Evolutionary conservation across 257 asterid genomes (phyloP).

Genomic region (Solanum tacnaense): DNA sequence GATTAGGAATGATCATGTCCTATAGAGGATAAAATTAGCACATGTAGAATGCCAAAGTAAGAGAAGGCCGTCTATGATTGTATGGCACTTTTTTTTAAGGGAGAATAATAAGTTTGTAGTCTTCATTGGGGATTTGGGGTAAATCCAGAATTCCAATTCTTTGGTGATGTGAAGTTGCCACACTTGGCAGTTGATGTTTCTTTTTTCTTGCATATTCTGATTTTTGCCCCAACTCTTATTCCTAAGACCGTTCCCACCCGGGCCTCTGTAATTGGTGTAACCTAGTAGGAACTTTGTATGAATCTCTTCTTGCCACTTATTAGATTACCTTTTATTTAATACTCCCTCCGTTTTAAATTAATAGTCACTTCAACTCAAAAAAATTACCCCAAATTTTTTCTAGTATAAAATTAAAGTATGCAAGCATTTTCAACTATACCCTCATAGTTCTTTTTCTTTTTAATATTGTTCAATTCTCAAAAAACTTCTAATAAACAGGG

Average conservation of each 20-base stretch:
- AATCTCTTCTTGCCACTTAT: neutral
- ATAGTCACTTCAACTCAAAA: neutral
- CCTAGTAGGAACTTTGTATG: neutral
- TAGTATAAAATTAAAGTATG: neutral
- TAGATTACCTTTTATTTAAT: neutral
- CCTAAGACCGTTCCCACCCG: neutral
- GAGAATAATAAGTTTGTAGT: neutral
- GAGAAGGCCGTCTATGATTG: neutral
- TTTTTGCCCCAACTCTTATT: neutral
- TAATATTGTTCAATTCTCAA: neutral
- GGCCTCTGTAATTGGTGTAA: neutral
- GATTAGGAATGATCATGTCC: neutral
- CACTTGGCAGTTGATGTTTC: neutral
- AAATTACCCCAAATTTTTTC: neutral
- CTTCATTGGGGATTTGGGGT: neutral
- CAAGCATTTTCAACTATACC: neutral
- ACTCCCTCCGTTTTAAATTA: neutral
- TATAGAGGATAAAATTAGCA: neutral
- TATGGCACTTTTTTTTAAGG: neutral
- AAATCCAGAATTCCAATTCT: neutral
- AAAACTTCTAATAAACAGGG: neutral
- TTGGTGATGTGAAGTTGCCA: neutral
- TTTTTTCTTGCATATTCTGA: neutral
- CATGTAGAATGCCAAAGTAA: neutral
- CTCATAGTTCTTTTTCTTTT: neutral